Base-by-base conservation (phyloP, 2,329 filamentous ascomycete species). In the Juglanconis juglandina region DNA sequence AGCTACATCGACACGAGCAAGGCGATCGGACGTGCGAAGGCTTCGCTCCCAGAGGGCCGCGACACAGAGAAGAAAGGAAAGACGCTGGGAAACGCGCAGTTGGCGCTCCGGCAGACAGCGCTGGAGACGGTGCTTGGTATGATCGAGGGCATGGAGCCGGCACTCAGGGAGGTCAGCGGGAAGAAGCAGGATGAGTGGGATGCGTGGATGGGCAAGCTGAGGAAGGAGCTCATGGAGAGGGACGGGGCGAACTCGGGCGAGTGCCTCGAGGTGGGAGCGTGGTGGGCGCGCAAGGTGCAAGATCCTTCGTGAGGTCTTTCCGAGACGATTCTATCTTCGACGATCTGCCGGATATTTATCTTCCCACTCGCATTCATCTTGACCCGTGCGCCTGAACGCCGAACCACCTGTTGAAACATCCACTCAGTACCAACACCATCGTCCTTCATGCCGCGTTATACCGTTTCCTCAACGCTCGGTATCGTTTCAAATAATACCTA, bases 131-230 rank as follows among this genome's bases (percentile, higher is more conserved):
- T 93, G 5, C 85, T 96, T 56, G 89, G 93, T 71, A 84, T 92
- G 81, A 91, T 96, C 57, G 91, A 95, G 71, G 89, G 88, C 64
- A 77, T 97, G 68, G 93, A 97, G 74, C 91, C 91, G 5, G 76
- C 95, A 61, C 77, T 97, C 66, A 85, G 90, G 67, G 90, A 96
- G 68, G 86, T 87, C 50, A 96, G 90, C 69, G 90, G 89, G 13
- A 96, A 96, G 79, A 91, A 89, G 68, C 86, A 90, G 70, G 92
- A 96, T 67, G 93, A 97, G 76, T 97, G 92, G 92, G 90, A 96
- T 72, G 81, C 86, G 47, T 97, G 93, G 93, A 86, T 90, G 76
- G 87, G 88, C 46, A 91, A 88, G 73, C 91, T 96, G 89, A 94
- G 92, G 82, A 84, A 85, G 51, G 89, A 95, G 73, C 75, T 97